Percentiles rank a stretch among this genome's conserved stretches.
Evolutionary conservation across 106 monocot species (phyloP).

Genomic region (Gastrodia elata): DNA sequence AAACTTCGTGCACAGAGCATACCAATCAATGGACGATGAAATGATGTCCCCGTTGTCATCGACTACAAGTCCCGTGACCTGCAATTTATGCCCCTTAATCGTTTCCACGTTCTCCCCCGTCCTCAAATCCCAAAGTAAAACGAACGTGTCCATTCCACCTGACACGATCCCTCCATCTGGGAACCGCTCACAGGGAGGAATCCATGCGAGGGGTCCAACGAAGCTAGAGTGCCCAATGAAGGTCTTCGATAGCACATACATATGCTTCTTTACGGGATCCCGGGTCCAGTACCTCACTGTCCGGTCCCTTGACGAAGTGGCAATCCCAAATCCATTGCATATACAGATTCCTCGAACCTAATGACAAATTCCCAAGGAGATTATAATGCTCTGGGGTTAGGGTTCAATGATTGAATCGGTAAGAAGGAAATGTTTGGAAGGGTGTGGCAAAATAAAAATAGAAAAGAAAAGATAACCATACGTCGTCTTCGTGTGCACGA

Average conservation of each 20-base stretch:
- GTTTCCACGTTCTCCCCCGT: constrained; percentile 47
- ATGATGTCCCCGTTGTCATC: constrained; percentile 71
- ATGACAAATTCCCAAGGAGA: neutral
- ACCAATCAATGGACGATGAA: constrained; percentile 88
- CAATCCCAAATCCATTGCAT: constrained; percentile 57
- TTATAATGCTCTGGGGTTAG: neutral
- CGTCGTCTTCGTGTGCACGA: constrained; percentile 86
- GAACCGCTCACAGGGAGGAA: constrained; percentile 54
- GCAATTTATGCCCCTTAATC: constrained; percentile 68
- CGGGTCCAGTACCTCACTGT: constrained; percentile 70
- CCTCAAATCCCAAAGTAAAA: constrained; percentile 69
- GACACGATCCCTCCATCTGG: constrained; percentile 73
- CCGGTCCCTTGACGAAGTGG: constrained; percentile 79
- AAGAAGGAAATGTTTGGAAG: neutral
- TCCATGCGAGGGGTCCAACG: constrained; percentile 83
- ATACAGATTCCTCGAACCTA: constrained; percentile 82
- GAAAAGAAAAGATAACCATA: constrained; percentile 12
- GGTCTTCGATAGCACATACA: constrained; percentile 46
- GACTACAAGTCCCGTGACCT: constrained; percentile 68
- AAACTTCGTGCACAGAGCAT: neutral
- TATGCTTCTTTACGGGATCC: constrained; percentile 36
- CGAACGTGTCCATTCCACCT: constrained; percentile 81
- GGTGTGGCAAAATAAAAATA: neutral
- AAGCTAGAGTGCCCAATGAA: constrained; percentile 81
- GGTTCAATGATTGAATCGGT: neutral